Evolutionary conservation across 2,329 filamentous ascomycete species (phyloP).

Genomic region (Daldinia eschscholtzii): DNA sequence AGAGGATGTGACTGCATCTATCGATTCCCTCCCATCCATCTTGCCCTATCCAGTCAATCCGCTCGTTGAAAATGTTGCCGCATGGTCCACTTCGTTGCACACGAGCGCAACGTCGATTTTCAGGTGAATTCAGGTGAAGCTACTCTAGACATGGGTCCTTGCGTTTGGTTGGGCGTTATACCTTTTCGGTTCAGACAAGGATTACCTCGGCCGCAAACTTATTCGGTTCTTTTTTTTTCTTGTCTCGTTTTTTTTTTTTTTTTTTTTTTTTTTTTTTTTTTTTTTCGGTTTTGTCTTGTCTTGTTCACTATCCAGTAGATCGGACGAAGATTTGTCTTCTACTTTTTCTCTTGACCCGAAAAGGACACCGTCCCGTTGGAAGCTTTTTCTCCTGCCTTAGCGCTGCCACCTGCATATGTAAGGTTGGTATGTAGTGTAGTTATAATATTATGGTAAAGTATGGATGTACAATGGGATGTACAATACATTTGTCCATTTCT

Average conservation of each 20-base stretch:
- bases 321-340: slow-evolving; percentile 40
- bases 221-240: not conserved
- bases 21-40: slow-evolving; percentile 27
- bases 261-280: slow-evolving; percentile 5
- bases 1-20: slow-evolving; percentile 32
- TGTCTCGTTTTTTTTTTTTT: not conserved
- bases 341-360: slow-evolving; percentile 29
- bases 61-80: slow-evolving; percentile 40
- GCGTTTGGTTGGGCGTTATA: slow-evolving; percentile 26
- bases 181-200: slow-evolving; percentile 5
- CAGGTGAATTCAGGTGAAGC: slow-evolving; percentile 53
- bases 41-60: slow-evolving; percentile 30
- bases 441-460: too few species aligned
- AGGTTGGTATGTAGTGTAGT: not conserved
- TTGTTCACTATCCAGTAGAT: slow-evolving; percentile 24
- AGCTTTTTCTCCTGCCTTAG: slow-evolving; percentile 44
- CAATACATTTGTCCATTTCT: not conserved
- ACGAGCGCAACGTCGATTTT: slow-evolving; percentile 46
- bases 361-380: slow-evolving; percentile 39
- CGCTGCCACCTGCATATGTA: slow-evolving; percentile 41
- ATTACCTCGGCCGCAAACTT: slow-evolving; percentile 5
- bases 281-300: not conserved
- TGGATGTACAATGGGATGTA: not conserved
- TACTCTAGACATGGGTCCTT: slow-evolving; percentile 36
- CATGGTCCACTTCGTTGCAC: slow-evolving; percentile 35